These are phyloP conservation scores for Penicillium sp. DNA, from an alignment of 2,329 filamentous ascomycete species.

Conservation along the genomic window DNA sequence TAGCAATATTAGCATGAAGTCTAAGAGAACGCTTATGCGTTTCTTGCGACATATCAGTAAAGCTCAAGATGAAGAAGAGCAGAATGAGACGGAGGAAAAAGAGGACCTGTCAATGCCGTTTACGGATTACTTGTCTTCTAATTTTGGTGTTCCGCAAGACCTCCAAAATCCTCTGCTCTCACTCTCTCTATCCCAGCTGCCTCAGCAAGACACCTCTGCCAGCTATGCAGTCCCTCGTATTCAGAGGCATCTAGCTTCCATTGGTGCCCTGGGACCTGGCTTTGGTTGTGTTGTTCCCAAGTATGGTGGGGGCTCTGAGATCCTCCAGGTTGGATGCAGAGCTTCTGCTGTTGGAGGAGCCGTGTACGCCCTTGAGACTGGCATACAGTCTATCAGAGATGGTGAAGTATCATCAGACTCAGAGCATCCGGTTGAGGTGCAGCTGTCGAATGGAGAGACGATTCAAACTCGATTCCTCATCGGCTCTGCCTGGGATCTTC, in stretches of 20 bases:
- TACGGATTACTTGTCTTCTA: constrained; percentile 50
- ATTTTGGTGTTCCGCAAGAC: constrained; percentile 69
- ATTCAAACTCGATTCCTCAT: constrained; percentile 44
- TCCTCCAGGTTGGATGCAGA: constrained; percentile 88
- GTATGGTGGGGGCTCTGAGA: constrained; percentile 87
- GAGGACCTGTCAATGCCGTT: constrained; percentile 59
- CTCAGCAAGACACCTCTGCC: constrained; percentile 58
- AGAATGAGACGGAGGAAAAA: constrained; percentile 49
- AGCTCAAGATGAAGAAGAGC: constrained; percentile 56
- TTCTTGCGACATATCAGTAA: constrained; percentile 84
- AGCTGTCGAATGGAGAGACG: constrained; percentile 43
- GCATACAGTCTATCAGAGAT: constrained; percentile 52
- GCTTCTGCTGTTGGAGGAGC: constrained; percentile 88
- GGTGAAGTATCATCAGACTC: constrained; percentile 20
- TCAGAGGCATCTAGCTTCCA: constrained; percentile 78
- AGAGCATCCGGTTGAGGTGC: constrained; percentile 32
- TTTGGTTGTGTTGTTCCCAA: constrained; percentile 90
- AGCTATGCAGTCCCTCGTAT: constrained; percentile 74
- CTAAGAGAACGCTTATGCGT: constrained; percentile 88
- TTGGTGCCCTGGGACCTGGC: constrained; percentile 83
- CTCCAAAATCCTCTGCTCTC: constrained; percentile 69
- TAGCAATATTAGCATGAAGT: constrained; percentile 71
- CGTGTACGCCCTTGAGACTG: constrained; percentile 81
- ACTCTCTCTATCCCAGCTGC: constrained; percentile 72
- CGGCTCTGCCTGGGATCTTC: constrained; percentile 45